Percentiles rank a stretch among this genome's conserved stretches.
These are phyloP conservation scores for Paramecium caudatum DNA, from an alignment of 73 alveolate genomes.

Conservation along the genomic window DNA sequence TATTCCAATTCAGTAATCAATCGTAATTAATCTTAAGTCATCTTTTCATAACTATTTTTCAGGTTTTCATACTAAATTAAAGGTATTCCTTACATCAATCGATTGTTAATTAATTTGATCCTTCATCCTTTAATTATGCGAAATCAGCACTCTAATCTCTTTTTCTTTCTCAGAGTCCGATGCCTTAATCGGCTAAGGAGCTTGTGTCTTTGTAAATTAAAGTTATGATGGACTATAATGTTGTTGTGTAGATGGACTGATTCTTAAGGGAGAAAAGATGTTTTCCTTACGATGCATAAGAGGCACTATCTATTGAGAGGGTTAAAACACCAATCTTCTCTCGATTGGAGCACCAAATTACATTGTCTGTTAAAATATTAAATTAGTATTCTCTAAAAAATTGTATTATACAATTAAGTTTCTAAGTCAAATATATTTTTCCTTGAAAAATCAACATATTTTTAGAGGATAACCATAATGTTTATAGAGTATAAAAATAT, in stretches of 20 bases:
- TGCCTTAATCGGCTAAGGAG: background rate
- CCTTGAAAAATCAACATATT: no score
- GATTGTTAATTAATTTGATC: constrained; percentile 23
- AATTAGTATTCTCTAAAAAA: no score
- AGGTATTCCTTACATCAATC: background rate
- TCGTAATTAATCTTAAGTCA: constrained; percentile 44
- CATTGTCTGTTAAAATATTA: constrained; percentile 45
- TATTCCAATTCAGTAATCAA: constrained; percentile 44
- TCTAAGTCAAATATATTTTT: no score
- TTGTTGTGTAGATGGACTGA: constrained; percentile 47
- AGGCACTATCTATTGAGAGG: constrained; percentile 26
- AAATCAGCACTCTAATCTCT: constrained; percentile 31
- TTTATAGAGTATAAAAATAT: no score
- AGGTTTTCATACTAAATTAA: background rate
- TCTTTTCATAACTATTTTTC: constrained; percentile 31
- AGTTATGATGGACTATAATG: constrained; percentile 24
- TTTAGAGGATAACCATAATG: no score
- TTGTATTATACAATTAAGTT: no score
- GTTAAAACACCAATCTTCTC: constrained; percentile 37
- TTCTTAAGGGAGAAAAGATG: constrained; percentile 59
- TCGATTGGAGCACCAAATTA: constrained; percentile 4
- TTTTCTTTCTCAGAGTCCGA: constrained; percentile 15
- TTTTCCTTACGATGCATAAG: constrained; percentile 43
- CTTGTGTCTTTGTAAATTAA: background rate
- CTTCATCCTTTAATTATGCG: constrained; percentile 38